These are phyloP conservation scores for Acidomyces sp. DNA, from an alignment of 495 filamentous ascomycete species.

Conservation along the genomic window DNA sequence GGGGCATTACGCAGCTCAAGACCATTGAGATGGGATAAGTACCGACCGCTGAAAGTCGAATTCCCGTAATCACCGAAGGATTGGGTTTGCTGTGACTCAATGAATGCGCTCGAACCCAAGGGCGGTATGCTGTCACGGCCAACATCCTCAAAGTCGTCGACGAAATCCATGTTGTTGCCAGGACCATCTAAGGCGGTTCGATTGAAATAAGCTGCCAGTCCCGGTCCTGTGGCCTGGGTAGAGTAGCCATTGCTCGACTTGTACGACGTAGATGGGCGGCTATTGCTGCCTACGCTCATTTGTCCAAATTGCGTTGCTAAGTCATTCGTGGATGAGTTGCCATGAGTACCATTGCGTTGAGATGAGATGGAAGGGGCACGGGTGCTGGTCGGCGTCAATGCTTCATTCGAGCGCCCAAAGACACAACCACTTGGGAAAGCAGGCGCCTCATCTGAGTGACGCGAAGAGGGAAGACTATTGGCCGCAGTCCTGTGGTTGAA, in stretches of 20 bases:
- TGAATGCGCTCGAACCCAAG: not conserved
- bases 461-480: slow-evolving; percentile 32
- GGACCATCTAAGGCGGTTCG: not conserved
- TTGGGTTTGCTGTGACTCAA: not conserved
- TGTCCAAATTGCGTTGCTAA: slow-evolving; percentile 3
- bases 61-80: not conserved
- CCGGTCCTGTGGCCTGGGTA: not conserved
- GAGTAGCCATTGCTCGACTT: not conserved
- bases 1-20: slow-evolving; percentile 2
- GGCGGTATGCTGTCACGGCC: not conserved
- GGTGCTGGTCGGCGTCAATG: slow-evolving; percentile 8
- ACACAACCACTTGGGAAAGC: not conserved
- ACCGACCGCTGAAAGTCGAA: not conserved
- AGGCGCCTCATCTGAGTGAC: slow-evolving; percentile 24
- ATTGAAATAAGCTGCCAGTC: not conserved
- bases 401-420: slow-evolving; percentile 3
- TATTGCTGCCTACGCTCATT: slow-evolving; percentile 4
- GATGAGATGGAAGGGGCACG: slow-evolving; percentile 12
- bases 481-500: slow-evolving; percentile 24
- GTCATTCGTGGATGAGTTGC: not conserved
- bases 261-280: slow-evolving; percentile 4
- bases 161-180: not conserved
- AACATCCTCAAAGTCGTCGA: slow-evolving; percentile 5
- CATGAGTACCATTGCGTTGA: slow-evolving; percentile 4
- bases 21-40: not conserved